phyloP scores from a whole-genome alignment of 1,284 basidiomycete species.

The Melanopsichium pennsylvanicum region DNA sequence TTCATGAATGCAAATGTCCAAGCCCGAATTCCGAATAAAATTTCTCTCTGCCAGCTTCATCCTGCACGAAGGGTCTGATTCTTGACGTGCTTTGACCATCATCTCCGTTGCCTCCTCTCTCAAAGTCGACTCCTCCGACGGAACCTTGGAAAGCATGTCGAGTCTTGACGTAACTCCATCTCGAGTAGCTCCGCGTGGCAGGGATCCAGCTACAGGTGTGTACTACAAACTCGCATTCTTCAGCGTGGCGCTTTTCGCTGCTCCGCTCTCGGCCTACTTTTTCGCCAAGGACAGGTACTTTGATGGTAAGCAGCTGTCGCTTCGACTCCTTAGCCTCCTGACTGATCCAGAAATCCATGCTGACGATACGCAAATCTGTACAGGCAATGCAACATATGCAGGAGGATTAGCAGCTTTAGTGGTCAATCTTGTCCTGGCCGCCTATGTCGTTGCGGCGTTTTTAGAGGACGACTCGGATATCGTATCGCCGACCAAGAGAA shows the following conservation, averaged over 20 bases:
- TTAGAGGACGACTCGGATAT: conserved; percentile 52
- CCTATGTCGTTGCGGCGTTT: conserved; percentile 61
- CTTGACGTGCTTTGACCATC: conserved; percentile 7
- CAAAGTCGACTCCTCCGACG: not conserved
- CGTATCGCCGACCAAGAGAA: not conserved
- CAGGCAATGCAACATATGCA: conserved; percentile 62
- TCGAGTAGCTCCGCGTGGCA: conserved; percentile 44
- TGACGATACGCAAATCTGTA: no score
- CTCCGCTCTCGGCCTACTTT: conserved; percentile 59
- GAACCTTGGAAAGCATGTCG: conserved; percentile 15
- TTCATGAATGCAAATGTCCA: no score
- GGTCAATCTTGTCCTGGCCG: conserved; percentile 60
- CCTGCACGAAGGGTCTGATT: no score
- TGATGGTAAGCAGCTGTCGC: conserved; percentile 28
- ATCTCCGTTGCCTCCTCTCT: not conserved
- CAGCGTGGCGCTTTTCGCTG: conserved; percentile 56
- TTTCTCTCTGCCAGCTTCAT: no score
- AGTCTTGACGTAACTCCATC: conserved; percentile 44
- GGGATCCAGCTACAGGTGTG: conserved; percentile 54
- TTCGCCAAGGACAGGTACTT: conserved; percentile 55
- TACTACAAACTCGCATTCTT: conserved; percentile 63
- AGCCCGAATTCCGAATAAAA: conserved; percentile 26
- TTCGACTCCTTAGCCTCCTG: not conserved
- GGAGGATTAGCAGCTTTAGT: conserved; percentile 63
- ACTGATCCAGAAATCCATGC: no score